Conservation (phyloP, 2,329 filamentous ascomycete species). For the Exophiala phaeomuriformis region DNA sequence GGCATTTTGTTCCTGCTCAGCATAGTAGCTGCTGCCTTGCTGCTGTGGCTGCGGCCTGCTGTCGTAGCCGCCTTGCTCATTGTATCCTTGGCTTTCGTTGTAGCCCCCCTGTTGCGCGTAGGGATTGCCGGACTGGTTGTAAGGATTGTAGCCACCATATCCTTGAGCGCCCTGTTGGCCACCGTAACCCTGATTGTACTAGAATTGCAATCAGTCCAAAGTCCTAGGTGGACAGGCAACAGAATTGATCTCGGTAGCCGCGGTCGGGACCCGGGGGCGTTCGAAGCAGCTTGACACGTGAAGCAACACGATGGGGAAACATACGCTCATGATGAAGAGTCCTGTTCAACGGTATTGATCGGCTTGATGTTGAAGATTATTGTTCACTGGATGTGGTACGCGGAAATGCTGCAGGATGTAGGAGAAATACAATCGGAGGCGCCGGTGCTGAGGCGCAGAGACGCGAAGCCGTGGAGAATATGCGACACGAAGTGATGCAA, state of each 20-base stretch:
- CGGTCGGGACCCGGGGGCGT: too few relatives aligned
- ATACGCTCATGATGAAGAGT: conserved; percentile 22
- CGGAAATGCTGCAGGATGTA: not conserved
- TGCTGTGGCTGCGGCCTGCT: conserved; percentile 26
- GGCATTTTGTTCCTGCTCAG: conserved; percentile 41
- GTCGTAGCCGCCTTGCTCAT: conserved; percentile 14
- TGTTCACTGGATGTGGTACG: not conserved
- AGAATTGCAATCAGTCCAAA: not conserved
- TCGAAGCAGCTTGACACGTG: too few relatives aligned
- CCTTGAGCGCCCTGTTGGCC: conserved; percentile 21
- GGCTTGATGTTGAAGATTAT: not conserved
- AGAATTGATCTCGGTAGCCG: too few relatives aligned
- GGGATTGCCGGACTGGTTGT: conserved; percentile 21
- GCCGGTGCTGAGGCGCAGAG: not conserved
- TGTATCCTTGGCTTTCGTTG: conserved; percentile 27
- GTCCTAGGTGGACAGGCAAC: not conserved
- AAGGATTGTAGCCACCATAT: conserved; percentile 44
- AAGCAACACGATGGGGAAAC: not conserved
- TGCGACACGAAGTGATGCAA: conserved; percentile 14
- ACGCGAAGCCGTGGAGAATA: conserved; percentile 4
- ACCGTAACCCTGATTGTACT: conserved; percentile 11
- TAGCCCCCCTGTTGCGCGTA: conserved; percentile 16
- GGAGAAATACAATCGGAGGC: not conserved
- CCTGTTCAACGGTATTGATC: not conserved
- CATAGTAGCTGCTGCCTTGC: conserved; percentile 33